Evolutionary conservation across 228 moss, liverwort and hornwort species (phyloP), one percentile per base, ranked within the genome.

Genomic region (Sphagnum fallax): DNA sequence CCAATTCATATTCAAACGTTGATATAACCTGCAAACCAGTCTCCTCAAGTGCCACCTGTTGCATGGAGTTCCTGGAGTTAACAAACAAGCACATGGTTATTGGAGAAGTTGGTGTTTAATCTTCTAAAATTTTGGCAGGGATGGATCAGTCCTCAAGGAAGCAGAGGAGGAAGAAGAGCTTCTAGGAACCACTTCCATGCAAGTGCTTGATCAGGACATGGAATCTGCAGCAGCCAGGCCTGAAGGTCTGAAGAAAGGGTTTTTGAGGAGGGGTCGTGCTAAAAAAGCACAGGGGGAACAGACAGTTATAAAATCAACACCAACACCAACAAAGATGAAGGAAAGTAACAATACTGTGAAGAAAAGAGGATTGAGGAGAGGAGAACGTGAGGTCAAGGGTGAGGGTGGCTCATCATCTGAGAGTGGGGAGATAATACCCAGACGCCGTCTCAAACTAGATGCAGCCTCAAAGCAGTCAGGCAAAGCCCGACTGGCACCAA

Each of bases 391-490:
- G 12, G 55, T 8, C 32, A 13, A 72, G 75, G 58, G 70, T 70
- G 65, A 76, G 53, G 55, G 12, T 8, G 55, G 55, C 6, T 62
- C 65, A n/a, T 71, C 75, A 51, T 66, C 79, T 73, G 75, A 70
- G 49, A 68, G 12, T 47, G 74, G 76, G 13, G 73, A 72, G 16
- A 67, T 58, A 53, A 15, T 71, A 50, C 78, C 83, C 10, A 87
- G 81, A 68, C 80, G 83, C 18, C 78, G 83, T 59, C 69, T 87
- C 48, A 65, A 72, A 51, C 83, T 83, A 63, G 83, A 76, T 16
- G 83, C 76, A 52, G 66, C 13, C 32, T 10, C 69, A 50, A 73
- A 47, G 52, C 53, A 51, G 16, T 58, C 76, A 72, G 32, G 67
- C 8, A 72, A 60, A 67, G 69, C 67, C 15, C 70, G 62, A 61